phyloP scores from a whole-genome alignment of 2,329 filamentous ascomycete species.

The Pezicula radicicola region DNA sequence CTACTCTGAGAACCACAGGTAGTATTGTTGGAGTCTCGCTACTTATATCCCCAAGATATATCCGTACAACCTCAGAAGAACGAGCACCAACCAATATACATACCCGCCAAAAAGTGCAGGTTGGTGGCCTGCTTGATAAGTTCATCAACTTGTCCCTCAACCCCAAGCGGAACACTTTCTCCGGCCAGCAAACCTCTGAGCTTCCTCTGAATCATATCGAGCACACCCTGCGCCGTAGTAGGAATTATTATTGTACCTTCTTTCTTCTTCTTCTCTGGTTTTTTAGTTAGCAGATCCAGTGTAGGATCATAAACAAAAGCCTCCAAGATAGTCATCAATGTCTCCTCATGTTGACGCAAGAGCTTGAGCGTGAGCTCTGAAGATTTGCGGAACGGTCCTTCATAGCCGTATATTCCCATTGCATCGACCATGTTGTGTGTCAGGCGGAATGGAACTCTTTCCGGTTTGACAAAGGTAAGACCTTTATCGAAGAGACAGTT shows the following conservation, averaged over 20 bases:
- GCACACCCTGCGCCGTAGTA: constrained; percentile 72
- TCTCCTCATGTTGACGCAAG: constrained; percentile 88
- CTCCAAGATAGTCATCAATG: constrained; percentile 94
- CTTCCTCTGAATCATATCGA: constrained; percentile 86
- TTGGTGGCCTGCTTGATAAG: constrained; percentile 84
- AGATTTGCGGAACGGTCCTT: constrained; percentile 87
- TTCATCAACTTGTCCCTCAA: constrained; percentile 97
- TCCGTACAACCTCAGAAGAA: constrained; percentile 47
- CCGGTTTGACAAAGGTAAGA: constrained; percentile 89
- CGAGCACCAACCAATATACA: constrained; percentile 96
- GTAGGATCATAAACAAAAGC: constrained; percentile 97
- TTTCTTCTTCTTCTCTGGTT: constrained; percentile 50
- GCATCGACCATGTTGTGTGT: constrained; percentile 99
- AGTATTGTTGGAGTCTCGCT: too few species aligned
- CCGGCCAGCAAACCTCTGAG: constrained; percentile 78
- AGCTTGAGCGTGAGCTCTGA: constrained; percentile 85
- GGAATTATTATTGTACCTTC: constrained; percentile 43
- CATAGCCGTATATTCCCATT: constrained; percentile 92
- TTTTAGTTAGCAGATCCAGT: constrained; percentile 79
- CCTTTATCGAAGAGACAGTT: constrained; percentile 99
- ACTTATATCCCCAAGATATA: neutral
- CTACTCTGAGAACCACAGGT: too few species aligned
- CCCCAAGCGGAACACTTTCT: constrained; percentile 88
- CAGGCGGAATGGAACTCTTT: constrained; percentile 91
- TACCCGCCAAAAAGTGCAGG: constrained; percentile 74